Percentiles rank a stretch among this genome's conserved stretches.
These are phyloP conservation scores for Cystofilobasidium macerans DNA, from an alignment of 768 basidiomycete species.

Conservation along the genomic window DNA sequence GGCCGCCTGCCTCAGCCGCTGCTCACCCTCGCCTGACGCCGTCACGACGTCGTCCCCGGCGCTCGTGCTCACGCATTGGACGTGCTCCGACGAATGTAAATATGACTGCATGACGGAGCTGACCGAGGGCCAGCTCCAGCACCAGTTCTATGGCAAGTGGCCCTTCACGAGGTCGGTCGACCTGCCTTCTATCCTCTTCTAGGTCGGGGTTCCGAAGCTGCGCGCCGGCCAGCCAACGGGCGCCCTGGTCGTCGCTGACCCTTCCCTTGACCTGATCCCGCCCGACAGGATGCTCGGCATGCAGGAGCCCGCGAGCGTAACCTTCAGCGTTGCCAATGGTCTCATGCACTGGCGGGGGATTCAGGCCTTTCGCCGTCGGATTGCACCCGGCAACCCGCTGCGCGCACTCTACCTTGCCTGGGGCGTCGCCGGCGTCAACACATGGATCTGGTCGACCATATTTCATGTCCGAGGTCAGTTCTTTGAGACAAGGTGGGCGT, in stretches of 20 bases:
- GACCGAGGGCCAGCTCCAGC: slow-evolving; percentile 37
- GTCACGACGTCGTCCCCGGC: slow-evolving; percentile 43
- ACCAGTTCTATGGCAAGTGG: slow-evolving; percentile 95
- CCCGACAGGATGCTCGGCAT: slow-evolving; percentile 45
- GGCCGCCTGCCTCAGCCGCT: slow-evolving; percentile 42
- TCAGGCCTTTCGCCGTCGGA: slow-evolving; percentile 30
- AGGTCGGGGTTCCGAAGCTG: not conserved
- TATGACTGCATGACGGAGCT: slow-evolving; percentile 69
- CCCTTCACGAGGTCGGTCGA: slow-evolving; percentile 70
- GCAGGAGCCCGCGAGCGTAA: slow-evolving; percentile 87
- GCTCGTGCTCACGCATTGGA: slow-evolving; percentile 50
- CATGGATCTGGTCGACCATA: slow-evolving; percentile 83
- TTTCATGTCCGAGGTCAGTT: slow-evolving; percentile 83
- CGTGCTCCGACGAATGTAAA: slow-evolving; percentile 58
- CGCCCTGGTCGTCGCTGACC: too few relatives aligned
- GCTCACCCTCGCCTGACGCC: slow-evolving; percentile 39
- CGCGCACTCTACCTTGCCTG: slow-evolving; percentile 47
- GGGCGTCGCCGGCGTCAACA: slow-evolving; percentile 64
- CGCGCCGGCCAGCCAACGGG: not conserved
- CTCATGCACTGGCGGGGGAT: slow-evolving; percentile 59
- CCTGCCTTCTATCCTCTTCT: not conserved
- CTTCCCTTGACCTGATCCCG: not conserved
- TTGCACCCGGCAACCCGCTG: slow-evolving; percentile 32
- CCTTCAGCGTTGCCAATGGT: slow-evolving; percentile 79
- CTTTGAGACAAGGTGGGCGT: not conserved